Evolutionary conservation across 495 filamentous ascomycete species (phyloP), one percentile per base, ranked within the genome.

Genomic region (Clavariopsis aquatica): DNA sequence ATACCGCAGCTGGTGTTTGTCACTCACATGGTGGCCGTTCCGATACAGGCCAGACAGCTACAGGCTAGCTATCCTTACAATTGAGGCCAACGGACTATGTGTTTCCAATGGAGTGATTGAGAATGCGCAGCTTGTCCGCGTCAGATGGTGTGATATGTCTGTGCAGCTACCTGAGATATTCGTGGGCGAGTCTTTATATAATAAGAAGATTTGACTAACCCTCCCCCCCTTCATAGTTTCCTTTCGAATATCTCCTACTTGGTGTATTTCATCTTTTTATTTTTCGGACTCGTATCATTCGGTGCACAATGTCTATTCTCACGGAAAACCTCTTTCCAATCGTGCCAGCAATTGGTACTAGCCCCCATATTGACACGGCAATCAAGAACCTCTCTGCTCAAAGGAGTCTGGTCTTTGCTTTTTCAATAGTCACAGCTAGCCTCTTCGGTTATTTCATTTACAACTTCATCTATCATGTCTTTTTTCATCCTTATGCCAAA

Each of bases 391-490:
- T 31, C 20, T 19, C 19, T 51, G 20, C 47, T 23, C 47, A 51
- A 22, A n/a, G 47, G 26, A 17, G 47, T 17, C 1, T 57, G 12
- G 31, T 23, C 19, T 34, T 57, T 57, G 51, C 51, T 20, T 54
- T 22, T 26, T 62, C 60, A 45, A 17, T 20, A n/a, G 15, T 47
- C 17, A 17, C 24, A 13, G 27, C 53, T 27, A 51, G 47, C 28
- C 49, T 62, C 38, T 27, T 17, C 10, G 8, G 53, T 17, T 62
- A 62, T 29, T 12, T 56, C 26, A 47, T 64, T 24, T 26, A 26
- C 20, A 64, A 45, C 10, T 46, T 56, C 49, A 63, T 68, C 17
- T 68, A 68, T 28, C 19, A 24, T 52, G 23, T 68, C 29, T 68
- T 23, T 60, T 65, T 28, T 60, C 43, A 64, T 36, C 65, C 65